phyloP scores from a whole-genome alignment of 495 filamentous ascomycete species.

The Lasiosphaeria ovina region DNA sequence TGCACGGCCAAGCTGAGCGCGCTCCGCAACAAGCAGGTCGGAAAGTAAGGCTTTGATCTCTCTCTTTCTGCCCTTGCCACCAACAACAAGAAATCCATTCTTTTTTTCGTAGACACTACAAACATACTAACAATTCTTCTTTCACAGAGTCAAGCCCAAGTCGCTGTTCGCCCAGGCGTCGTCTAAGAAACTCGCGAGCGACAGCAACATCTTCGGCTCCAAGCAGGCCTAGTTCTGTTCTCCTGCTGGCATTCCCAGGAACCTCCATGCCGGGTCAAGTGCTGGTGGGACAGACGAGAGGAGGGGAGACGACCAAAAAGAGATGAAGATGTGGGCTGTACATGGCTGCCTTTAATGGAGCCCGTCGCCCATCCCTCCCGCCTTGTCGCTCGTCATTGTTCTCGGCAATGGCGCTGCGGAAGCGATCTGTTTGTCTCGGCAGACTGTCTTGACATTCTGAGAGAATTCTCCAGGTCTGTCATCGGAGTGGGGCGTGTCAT shows the following conservation, averaged over 20 bases:
- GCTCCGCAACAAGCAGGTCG: conserved; percentile 77
- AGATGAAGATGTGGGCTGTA: too few relatives aligned
- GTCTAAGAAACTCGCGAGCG: conserved; percentile 51
- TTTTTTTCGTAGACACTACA: background rate
- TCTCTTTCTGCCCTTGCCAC: background rate
- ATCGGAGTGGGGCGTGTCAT: too few relatives aligned
- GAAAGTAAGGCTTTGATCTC: conserved; percentile 46
- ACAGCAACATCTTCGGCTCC: conserved; percentile 24
- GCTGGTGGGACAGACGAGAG: too few relatives aligned
- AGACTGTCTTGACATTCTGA: too few relatives aligned
- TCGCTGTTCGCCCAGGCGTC: conserved; percentile 63
- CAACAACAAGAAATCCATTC: background rate
- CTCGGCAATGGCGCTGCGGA: too few relatives aligned
- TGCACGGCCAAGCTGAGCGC: conserved; percentile 87
- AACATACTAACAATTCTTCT: conserved; percentile 11
- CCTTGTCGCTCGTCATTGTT: too few relatives aligned
- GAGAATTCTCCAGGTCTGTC: too few relatives aligned
- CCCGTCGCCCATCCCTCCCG: too few relatives aligned
- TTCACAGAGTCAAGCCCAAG: conserved; percentile 58
- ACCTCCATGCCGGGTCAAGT: too few relatives aligned
- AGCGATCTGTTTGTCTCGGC: too few relatives aligned
- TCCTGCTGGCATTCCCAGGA: background rate
- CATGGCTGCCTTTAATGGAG: too few relatives aligned
- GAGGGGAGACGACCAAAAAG: background rate
- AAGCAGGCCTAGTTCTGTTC: background rate